Conservation (phyloP, 176 grass and related monocot genomes). For the Oryza longistaminata region DNA sequence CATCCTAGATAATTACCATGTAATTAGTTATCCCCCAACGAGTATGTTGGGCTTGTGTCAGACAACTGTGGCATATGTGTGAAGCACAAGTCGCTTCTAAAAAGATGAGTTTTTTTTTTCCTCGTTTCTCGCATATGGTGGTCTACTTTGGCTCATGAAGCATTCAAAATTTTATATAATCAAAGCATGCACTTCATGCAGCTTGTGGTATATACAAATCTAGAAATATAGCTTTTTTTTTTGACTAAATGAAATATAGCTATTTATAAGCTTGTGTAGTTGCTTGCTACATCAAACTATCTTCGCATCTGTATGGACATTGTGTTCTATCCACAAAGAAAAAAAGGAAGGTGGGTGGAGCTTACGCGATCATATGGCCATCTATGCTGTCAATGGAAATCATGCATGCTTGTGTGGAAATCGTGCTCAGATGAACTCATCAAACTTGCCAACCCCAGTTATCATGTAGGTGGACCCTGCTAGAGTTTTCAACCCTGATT, state of each 20-base stretch:
- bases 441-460: constrained; percentile 28
- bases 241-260: constrained; percentile 19
- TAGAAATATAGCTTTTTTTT: constrained; percentile 21
- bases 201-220: constrained; percentile 33
- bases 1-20: constrained; percentile 37
- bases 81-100: constrained; percentile 3
- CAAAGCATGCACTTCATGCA: background rate
- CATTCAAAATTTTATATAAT: constrained; percentile 5
- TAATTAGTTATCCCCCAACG: constrained; percentile 21
- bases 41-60: constrained; percentile 28
- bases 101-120: background rate
- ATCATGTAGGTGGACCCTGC: background rate
- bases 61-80: constrained; percentile 2
- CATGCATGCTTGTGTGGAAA: background rate
- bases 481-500: constrained; percentile 8
- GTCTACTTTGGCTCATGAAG: constrained; percentile 32
- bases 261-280: background rate
- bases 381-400: constrained; percentile 42
- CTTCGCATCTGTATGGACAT: constrained; percentile 21
- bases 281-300: constrained; percentile 24
- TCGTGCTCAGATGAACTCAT: constrained; percentile 11
- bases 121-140: constrained; percentile 11
- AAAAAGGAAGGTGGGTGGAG: constrained; percentile 47
- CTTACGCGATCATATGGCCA: constrained; percentile 50
- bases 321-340: constrained; percentile 33